Evolutionary conservation across 805 yeast genomes (phyloP), one percentile per base, ranked within the genome.

Genomic region (Starmerella bombi): DNA sequence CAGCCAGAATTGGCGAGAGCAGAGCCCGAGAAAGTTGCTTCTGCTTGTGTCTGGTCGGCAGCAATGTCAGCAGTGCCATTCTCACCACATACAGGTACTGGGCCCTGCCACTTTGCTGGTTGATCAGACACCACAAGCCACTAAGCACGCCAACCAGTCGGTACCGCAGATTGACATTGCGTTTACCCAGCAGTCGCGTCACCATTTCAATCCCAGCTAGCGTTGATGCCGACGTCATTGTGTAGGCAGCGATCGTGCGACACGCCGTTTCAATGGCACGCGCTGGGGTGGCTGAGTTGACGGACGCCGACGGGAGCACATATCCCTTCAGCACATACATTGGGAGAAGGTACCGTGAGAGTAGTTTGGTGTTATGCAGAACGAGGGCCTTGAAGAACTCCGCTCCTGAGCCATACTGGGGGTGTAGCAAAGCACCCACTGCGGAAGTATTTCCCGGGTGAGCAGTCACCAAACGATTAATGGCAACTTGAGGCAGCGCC

Each of bases 51-150:
- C n/a, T n/a, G n/a, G n/a, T n/a, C n/a, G n/a, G n/a, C n/a, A n/a
- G n/a, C 17, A 32, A 10, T 4, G 23, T 54, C 39, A 58, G 45
- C 19, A 59, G 38, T 3, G 66, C 67, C 48, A 61, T 48, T 15
- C 68, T 46, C 18, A 57, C 50, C 14, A 59, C 54, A 44, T 58
- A 62, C 42, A 57, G 47, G 44, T 56, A 60, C 43, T 62, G 53
- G 10, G 56, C 44, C 29, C 58, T 50, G 42, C 62, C 62, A 30
- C 47, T 44, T 32, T 51, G 52, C 36, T 54, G 60, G 45, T 59
- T 64, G 19, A 61, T 34, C 22, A 58, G 50, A 2, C 65, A 63
- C 65, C 66, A 62, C 34, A 62, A 52, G 3, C 69, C 69, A n/a
- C 64, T 59, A 32, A 59, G 40, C 44, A 61, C 56, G n/a, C 67